phyloP scores from a whole-genome alignment of 768 basidiomycete species.

The Tricholoma matsutake region DNA sequence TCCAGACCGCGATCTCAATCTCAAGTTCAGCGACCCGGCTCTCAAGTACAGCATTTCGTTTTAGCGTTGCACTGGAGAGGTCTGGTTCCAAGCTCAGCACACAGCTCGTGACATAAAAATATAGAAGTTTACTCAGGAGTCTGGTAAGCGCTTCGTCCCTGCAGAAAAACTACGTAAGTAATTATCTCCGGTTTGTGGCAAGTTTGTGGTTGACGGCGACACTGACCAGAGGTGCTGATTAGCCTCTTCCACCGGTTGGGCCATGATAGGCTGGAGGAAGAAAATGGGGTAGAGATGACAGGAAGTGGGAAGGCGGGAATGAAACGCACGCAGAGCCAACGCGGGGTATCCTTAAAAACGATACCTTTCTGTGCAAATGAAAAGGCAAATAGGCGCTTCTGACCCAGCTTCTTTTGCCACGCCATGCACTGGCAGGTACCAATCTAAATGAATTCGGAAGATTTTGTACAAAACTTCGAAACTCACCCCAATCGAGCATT shows the following conservation, averaged over 20 bases:
- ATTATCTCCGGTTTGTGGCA: constrained; percentile 9
- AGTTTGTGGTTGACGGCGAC: neutral
- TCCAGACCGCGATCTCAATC: constrained; percentile 66
- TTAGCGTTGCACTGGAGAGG: constrained; percentile 60
- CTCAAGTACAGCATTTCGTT: constrained; percentile 63
- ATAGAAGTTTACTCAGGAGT: constrained; percentile 47
- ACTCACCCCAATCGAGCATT: constrained; percentile 38
- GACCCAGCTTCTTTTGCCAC: constrained; percentile 55
- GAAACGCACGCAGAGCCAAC: constrained; percentile 37
- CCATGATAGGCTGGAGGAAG: constrained; percentile 46
- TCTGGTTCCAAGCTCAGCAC: constrained; percentile 34
- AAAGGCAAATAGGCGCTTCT: constrained; percentile 51
- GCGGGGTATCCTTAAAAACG: constrained; percentile 45
- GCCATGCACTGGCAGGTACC: constrained; percentile 37
- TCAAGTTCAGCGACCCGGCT: constrained; percentile 64
- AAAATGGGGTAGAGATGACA: constrained; percentile 20
- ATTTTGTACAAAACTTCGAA: constrained; percentile 38
- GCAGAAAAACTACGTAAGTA: constrained; percentile 17
- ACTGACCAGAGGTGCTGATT: constrained; percentile 67
- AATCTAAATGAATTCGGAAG: constrained; percentile 42
- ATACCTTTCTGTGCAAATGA: constrained; percentile 43
- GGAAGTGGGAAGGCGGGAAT: constrained; percentile 35
- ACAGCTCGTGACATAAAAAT: constrained; percentile 1
- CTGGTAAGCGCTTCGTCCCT: constrained; percentile 69
- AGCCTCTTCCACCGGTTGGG: constrained; percentile 53